Conservation (phyloP, 2,329 filamentous ascomycete genomes). For the Colletotrichum scovillei region DNA sequence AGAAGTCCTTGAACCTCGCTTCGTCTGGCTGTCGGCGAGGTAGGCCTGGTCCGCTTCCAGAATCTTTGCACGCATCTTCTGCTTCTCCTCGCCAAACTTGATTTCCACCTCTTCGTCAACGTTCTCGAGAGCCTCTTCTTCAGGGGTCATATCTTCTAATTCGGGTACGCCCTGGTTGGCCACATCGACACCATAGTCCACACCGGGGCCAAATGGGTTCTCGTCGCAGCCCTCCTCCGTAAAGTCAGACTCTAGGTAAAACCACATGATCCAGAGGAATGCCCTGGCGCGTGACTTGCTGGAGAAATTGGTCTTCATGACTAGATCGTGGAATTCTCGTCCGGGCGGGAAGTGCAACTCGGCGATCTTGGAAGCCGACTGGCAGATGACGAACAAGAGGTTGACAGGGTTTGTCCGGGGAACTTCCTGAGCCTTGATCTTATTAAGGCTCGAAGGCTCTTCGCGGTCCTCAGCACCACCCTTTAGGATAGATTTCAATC, state of each 20-base stretch:
- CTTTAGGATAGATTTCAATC: slow-evolving; percentile 96
- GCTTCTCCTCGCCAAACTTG: slow-evolving; percentile 78
- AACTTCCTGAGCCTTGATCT: slow-evolving; percentile 75
- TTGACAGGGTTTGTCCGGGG: slow-evolving; percentile 96
- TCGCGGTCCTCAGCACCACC: slow-evolving; percentile 90
- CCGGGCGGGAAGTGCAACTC: slow-evolving; percentile 89
- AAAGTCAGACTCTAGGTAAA: slow-evolving; percentile 97
- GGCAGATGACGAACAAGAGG: slow-evolving; percentile 92
- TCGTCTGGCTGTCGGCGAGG: slow-evolving; percentile 69
- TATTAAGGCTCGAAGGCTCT: slow-evolving; percentile 86
- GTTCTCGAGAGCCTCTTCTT: slow-evolving; percentile 77
- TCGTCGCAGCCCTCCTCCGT: slow-evolving; percentile 86
- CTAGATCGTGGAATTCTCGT: slow-evolving; percentile 93
- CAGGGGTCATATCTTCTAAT: slow-evolving; percentile 72
- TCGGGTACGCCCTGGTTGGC: slow-evolving; percentile 77
- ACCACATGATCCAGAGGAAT: slow-evolving; percentile 99
- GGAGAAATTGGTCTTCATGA: slow-evolving; percentile 88
- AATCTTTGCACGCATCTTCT: slow-evolving; percentile 79
- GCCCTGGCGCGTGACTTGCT: slow-evolving; percentile 86
- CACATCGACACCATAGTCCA: slow-evolving; percentile 73
- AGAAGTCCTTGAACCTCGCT: slow-evolving; percentile 60
- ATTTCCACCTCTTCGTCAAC: slow-evolving; percentile 78
- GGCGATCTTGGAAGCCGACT: slow-evolving; percentile 90
- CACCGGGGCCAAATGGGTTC: slow-evolving; percentile 87
- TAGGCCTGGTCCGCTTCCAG: slow-evolving; percentile 80